Evolutionary conservation across 257 asterid species (phyloP), one percentile per base, ranked within the genome.

Genomic region (Nyctanthes arbortristis): DNA sequence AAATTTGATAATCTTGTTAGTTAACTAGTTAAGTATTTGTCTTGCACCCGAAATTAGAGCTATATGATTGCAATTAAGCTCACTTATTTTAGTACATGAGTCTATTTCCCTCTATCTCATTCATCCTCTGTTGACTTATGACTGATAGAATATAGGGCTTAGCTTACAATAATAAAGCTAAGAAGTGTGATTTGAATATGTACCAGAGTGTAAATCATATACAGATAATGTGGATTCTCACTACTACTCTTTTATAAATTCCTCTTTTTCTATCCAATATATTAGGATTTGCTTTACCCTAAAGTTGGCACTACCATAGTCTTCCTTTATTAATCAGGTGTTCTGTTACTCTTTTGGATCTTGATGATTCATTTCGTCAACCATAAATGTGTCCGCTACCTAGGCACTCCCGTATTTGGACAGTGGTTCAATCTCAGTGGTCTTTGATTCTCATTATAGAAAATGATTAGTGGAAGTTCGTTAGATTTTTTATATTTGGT

Each of bases 11-110:
- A 11, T 74, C 35, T 52, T 52, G 30, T 11, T 22, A 52, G 12
- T 22, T n/a, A n/a, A 4, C 1, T 24, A 33, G 49, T 29, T 45
- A 27, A 24, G 47, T n/a, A 22, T 40, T 45, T 14, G 22, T 57
- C 14, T 63, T 13, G 37, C 47, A 36, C 18, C 36, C 37, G 25
- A 37, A 61, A 31, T 7, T 40, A 66, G 20, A 68, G 75, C 66
- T 74, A 31, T 28, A 28, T 55, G 20, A 61, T 65, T 22, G 28
- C 6, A 47, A 20, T 49, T n/a, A 10, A 52, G 49, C 36, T 5
- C 24, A 43, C 30, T 30, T 37, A n/a, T 55, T 24, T 31, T 57
- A 56, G 16, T 31, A 37, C 16, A 2, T 0, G 39, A 30, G 49
- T 64, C 45, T 55, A 12, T 63, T 49, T 27, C 16, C 59, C 9